A percentile compares a stretch with the other conserved stretches of the same genome.
phyloP scores from a whole-genome alignment of 169 alveolate genomes.

The Cyclospora cayetanensis region DNA sequence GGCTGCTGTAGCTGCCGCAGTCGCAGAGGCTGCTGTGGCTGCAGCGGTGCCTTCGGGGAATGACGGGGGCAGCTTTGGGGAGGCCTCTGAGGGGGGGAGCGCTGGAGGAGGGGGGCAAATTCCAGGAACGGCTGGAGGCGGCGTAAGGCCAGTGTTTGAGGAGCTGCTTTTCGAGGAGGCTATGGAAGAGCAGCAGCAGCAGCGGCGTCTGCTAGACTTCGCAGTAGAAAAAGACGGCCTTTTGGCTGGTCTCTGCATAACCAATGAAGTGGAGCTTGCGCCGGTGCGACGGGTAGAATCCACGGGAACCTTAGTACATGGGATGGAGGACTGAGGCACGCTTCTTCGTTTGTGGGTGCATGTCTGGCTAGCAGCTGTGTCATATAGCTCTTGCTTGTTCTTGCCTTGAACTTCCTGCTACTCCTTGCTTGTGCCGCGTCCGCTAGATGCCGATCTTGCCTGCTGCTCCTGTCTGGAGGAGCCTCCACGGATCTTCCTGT shows the following conservation, averaged over 20 bases:
- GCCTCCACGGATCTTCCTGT: not conserved
- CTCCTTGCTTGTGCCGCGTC: too few relatives aligned
- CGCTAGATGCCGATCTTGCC: too few relatives aligned
- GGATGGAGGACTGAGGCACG: not conserved
- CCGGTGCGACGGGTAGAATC: not conserved
- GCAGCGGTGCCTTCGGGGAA: too few relatives aligned
- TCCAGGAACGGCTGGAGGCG: not conserved
- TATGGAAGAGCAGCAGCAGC: slow-evolving; percentile 58
- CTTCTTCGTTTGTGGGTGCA: not conserved
- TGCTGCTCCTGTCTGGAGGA: not conserved
- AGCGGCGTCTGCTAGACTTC: slow-evolving; percentile 3
- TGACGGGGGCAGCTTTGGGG: not conserved
- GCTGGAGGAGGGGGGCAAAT: not conserved
- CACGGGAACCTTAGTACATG: not conserved
- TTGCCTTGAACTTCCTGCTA: not conserved
- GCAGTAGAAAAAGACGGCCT: slow-evolving; percentile 20
- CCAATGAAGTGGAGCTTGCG: slow-evolving; percentile 60
- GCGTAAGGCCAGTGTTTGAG: slow-evolving; percentile 43
- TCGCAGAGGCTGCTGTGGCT: not conserved
- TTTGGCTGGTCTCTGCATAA: slow-evolving; percentile 54
- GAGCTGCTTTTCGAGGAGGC: slow-evolving; percentile 51
- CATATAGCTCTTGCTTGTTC: not conserved
- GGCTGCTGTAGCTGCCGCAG: not conserved
- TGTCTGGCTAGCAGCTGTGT: not conserved
- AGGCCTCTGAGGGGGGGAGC: not conserved